Conservation (phyloP, 345 rosid genomes). For the Citrus sinensis region DVS_A1.0 CM039166.1:19996501-19997000, state of each 20-base stretch:
- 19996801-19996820: neutral
- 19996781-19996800: neutral
- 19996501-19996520: neutral
- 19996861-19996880: neutral
- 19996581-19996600: neutral
- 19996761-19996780: neutral
- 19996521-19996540: neutral
- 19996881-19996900: neutral
- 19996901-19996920: neutral
- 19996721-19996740: neutral
- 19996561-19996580: neutral
- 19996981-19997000: neutral
- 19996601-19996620: too few species aligned
- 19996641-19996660: neutral
- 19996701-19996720: neutral
- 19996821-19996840: neutral
- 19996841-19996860: neutral
- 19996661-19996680: neutral
- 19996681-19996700: neutral
- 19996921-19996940: neutral
- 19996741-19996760: neutral
- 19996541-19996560: neutral
- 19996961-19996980: neutral
- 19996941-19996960: neutral
- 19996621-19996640: neutral